Percentiles rank a stretch among this genome's conserved stretches.
Conservation (phyloP, 176 grass and related monocot genomes). For the Oryza nivara region DNA sequence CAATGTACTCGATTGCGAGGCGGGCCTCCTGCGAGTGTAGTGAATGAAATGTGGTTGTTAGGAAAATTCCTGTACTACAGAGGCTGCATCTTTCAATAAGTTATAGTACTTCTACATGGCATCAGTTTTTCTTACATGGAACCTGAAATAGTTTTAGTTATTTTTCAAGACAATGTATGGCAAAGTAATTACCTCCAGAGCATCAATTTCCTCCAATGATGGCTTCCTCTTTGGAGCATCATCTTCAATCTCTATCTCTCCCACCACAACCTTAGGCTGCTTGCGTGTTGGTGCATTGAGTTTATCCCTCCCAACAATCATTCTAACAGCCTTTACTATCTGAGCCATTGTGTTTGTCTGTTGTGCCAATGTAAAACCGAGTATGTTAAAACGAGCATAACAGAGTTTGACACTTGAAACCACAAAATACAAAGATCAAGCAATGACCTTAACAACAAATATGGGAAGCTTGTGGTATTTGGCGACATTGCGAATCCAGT, state of each 20-base stretch:
- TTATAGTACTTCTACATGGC: background rate
- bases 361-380: conserved; percentile 30
- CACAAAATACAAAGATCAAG: conserved; percentile 33
- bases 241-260: conserved; percentile 88
- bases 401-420: background rate
- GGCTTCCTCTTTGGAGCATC: conserved; percentile 91
- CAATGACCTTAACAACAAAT: conserved; percentile 87
- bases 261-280: conserved; percentile 47
- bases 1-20: conserved; percentile 93
- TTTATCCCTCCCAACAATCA: conserved; percentile 77
- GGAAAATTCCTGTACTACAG: background rate
- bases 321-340: conserved; percentile 95
- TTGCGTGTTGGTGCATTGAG: conserved; percentile 38
- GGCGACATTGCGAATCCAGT: conserved; percentile 82
- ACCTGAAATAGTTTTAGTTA: conserved; percentile 10
- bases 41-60: conserved; percentile 25
- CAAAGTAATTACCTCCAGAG: conserved; percentile 72
- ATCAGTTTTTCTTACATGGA: background rate
- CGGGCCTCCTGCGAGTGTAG: conserved; percentile 66
- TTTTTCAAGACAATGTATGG: background rate
- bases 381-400: conserved; percentile 45
- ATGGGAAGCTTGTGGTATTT: conserved; percentile 81
- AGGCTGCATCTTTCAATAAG: conserved; percentile 8
- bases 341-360: conserved; percentile 94
- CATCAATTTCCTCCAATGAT: conserved; percentile 94